Percentiles rank a stretch among this genome's conserved stretches.
Conservation (phyloP, 164 flowering plant genomes). For the Brasenia schreberi region DNA sequence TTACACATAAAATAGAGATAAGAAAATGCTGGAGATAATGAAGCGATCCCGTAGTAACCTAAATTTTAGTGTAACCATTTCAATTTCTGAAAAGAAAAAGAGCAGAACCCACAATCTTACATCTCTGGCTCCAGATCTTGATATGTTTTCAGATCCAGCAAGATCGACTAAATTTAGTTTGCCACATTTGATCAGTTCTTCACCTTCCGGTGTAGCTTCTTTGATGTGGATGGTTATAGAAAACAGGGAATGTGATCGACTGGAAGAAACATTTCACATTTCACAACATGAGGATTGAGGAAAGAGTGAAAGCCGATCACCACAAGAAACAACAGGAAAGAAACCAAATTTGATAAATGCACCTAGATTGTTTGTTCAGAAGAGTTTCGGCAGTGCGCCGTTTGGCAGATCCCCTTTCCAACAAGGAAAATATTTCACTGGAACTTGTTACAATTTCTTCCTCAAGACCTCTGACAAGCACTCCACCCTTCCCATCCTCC, state of each 20-base stretch:
- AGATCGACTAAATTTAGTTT: conserved; percentile 93
- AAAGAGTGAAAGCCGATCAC: background rate
- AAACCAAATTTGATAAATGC: background rate
- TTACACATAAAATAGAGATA: background rate
- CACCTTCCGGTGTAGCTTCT: conserved; percentile 95
- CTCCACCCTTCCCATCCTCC: conserved; percentile 99
- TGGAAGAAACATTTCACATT: conserved; percentile 14
- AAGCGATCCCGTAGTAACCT: too few species aligned
- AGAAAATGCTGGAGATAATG: background rate
- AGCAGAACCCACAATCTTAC: conserved; percentile 19
- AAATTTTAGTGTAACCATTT: too few species aligned
- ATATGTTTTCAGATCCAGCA: conserved; percentile 97
- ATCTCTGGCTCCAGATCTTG: conserved; percentile 99
- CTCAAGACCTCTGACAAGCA: conserved; percentile 87
- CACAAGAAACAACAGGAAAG: background rate
- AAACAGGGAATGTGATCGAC: conserved; percentile 96
- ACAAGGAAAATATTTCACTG: conserved; percentile 71
- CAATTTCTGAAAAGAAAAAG: too few species aligned
- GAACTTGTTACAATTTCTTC: conserved; percentile 96
- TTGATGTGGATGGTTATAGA: conserved; percentile 94
- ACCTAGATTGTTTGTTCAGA: conserved; percentile 94
- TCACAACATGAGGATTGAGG: background rate
- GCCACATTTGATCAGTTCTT: conserved; percentile 60
- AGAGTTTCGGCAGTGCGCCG: conserved; percentile 96
- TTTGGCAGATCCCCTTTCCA: conserved; percentile 91